A percentile compares a stretch with the other conserved stretches of the same genome.
phyloP scores from a whole-genome alignment of 345 rosid genomes.

The Nephelium lappaceum region DNA sequence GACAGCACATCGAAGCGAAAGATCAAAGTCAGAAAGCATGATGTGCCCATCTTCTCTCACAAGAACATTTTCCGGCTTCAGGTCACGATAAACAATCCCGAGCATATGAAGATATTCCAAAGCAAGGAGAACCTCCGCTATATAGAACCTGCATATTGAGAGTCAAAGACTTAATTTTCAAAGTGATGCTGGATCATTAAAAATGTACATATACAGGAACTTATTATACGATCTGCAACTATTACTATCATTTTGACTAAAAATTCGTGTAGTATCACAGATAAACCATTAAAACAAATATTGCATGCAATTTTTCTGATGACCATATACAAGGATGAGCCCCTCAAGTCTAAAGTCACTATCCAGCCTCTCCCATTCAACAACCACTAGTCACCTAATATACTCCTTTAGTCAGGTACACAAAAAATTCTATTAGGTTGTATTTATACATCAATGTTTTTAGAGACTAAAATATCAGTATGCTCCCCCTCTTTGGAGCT shows the following conservation, averaged over 20 bases:
- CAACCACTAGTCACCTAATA: too few relatives aligned
- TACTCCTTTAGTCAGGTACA: too few relatives aligned
- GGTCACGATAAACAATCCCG: slow-evolving; percentile 81
- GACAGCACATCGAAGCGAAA: slow-evolving; percentile 69
- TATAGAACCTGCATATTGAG: slow-evolving; percentile 62
- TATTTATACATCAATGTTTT: background rate
- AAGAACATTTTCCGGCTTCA: slow-evolving; percentile 88
- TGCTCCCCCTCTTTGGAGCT: background rate
- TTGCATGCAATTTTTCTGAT: background rate
- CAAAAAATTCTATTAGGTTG: background rate
- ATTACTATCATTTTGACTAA: background rate
- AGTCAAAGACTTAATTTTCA: background rate
- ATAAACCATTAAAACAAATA: background rate
- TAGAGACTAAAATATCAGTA: background rate
- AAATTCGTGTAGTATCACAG: background rate
- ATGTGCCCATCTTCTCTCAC: slow-evolving; percentile 91
- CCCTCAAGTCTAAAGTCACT: too few relatives aligned
- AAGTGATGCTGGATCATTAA: background rate
- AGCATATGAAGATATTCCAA: slow-evolving; percentile 90
- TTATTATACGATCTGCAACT: background rate
- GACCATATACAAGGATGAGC: too few relatives aligned
- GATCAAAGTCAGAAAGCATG: slow-evolving; percentile 91
- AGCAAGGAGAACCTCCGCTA: slow-evolving; percentile 83
- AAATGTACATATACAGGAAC: background rate
- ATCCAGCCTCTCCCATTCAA: too few relatives aligned